Conservation (phyloP, 2,329 filamentous ascomycete species). For the Lithohypha guttulata region DNA sequence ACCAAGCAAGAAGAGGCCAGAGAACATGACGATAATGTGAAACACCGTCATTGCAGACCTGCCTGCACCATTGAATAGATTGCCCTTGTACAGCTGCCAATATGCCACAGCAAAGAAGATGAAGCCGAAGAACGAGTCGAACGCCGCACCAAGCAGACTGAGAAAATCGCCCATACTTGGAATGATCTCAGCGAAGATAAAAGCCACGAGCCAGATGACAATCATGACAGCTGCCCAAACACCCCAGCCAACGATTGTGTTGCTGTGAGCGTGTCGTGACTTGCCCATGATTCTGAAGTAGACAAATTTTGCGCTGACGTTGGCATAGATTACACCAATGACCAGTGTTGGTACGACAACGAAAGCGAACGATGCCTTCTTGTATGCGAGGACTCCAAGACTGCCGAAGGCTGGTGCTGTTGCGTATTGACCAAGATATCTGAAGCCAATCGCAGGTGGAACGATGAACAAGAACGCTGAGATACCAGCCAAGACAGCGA, state of each 20-base stretch:
- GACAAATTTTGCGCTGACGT: slow-evolving; percentile 39
- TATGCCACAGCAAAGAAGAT: slow-evolving; percentile 43
- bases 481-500: slow-evolving; percentile 36
- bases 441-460: slow-evolving; percentile 40
- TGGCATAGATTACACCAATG: slow-evolving; percentile 42
- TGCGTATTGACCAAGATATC: slow-evolving; percentile 39
- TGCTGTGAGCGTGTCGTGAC: slow-evolving; percentile 37
- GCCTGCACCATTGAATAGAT: slow-evolving; percentile 28
- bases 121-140: slow-evolving; percentile 42
- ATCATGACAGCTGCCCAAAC: slow-evolving; percentile 34
- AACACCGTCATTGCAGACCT: slow-evolving; percentile 35
- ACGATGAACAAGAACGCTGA: slow-evolving; percentile 41
- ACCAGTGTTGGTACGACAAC: slow-evolving; percentile 42
- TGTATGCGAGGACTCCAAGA: slow-evolving; percentile 35
- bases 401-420: slow-evolving; percentile 41
- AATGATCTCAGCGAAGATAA: slow-evolving; percentile 40
- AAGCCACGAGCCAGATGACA: slow-evolving; percentile 35
- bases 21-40: slow-evolving; percentile 36
- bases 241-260: slow-evolving; percentile 40
- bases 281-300: slow-evolving; percentile 35
- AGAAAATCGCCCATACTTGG: slow-evolving; percentile 42
- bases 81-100: slow-evolving; percentile 34
- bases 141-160: slow-evolving; percentile 38
- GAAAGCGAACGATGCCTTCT: slow-evolving; percentile 41
- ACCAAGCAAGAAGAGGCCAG: slow-evolving; percentile 40